Evolutionary conservation across 2,329 filamentous ascomycete species (phyloP).

Genomic region (Clonostachys solani): DNA sequence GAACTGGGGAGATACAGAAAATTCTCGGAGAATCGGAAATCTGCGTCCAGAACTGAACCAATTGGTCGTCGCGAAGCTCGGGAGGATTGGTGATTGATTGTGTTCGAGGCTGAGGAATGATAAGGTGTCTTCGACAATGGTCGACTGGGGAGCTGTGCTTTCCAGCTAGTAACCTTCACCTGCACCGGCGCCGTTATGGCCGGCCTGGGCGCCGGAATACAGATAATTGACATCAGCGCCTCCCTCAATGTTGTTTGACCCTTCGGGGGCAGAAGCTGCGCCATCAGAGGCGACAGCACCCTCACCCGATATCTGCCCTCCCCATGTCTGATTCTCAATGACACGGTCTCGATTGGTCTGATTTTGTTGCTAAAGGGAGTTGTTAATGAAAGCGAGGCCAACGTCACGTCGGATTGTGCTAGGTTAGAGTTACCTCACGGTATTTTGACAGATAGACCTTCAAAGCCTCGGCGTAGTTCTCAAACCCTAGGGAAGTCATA

Average conservation of each 20-base stretch:
- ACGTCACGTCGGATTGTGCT: too few species aligned
- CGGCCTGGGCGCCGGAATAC: slow-evolving; percentile 45
- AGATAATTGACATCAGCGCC: slow-evolving; percentile 40
- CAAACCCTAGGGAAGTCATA: slow-evolving; percentile 97
- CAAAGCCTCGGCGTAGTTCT: slow-evolving; percentile 96
- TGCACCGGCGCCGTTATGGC: slow-evolving; percentile 53
- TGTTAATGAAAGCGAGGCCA: neutral
- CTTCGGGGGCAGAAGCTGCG: slow-evolving; percentile 26
- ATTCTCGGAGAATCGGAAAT: too few species aligned
- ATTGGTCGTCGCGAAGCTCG: too few species aligned
- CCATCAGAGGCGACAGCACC: too few species aligned
- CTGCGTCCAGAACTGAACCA: too few species aligned
- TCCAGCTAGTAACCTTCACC: slow-evolving; percentile 43
- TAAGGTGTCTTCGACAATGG: neutral
- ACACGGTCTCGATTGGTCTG: slow-evolving; percentile 33
- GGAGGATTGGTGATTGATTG: too few species aligned
- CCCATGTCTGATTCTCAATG: slow-evolving; percentile 24
- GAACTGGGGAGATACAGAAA: too few species aligned
- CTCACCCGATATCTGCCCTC: slow-evolving; percentile 11
- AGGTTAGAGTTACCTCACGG: slow-evolving; percentile 71
- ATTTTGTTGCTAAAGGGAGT: slow-evolving; percentile 28
- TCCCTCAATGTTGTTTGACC: slow-evolving; percentile 30
- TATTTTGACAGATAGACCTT: slow-evolving; percentile 99
- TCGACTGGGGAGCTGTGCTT: neutral
- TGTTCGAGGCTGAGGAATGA: neutral